These are phyloP conservation scores for Candida sojae DNA, from an alignment of 1,139 yeast genomes.

Conservation along the genomic window DNA sequence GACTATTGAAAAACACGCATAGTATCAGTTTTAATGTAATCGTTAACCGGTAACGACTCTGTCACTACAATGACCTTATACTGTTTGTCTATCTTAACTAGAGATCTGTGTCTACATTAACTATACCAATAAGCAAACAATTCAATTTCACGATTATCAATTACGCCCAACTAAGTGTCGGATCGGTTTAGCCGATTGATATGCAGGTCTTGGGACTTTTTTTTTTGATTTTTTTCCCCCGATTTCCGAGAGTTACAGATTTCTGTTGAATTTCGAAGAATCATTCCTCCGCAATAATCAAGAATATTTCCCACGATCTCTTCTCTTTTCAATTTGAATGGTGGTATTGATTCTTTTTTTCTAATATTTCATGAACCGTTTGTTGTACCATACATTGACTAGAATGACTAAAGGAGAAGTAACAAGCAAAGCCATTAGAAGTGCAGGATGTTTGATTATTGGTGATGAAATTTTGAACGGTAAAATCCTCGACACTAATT, in stretches of 20 bases:
- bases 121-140: too few relatives aligned
- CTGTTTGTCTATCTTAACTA: too few relatives aligned
- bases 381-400: conserved; percentile 8
- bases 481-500: conserved; percentile 81
- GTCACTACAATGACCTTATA: too few relatives aligned
- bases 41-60: too few relatives aligned
- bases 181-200: too few relatives aligned
- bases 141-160: too few relatives aligned
- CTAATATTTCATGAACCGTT: not conserved
- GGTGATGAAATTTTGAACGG: conserved; percentile 91
- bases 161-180: too few relatives aligned
- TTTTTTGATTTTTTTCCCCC: too few relatives aligned
- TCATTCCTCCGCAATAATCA: not conserved
- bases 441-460: conserved; percentile 59
- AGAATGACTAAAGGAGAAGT: conserved; percentile 5
- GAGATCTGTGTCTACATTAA: too few relatives aligned
- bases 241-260: not conserved
- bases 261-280: not conserved
- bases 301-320: not conserved
- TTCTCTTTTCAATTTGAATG: not conserved
- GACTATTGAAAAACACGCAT: too few relatives aligned
- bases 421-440: conserved; percentile 10
- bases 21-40: too few relatives aligned
- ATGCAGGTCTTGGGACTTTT: too few relatives aligned
- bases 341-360: not conserved